Evolutionary conservation across 768 basidiomycete genomes (phyloP).

Genomic region (Termitomyces sp.): DNA sequence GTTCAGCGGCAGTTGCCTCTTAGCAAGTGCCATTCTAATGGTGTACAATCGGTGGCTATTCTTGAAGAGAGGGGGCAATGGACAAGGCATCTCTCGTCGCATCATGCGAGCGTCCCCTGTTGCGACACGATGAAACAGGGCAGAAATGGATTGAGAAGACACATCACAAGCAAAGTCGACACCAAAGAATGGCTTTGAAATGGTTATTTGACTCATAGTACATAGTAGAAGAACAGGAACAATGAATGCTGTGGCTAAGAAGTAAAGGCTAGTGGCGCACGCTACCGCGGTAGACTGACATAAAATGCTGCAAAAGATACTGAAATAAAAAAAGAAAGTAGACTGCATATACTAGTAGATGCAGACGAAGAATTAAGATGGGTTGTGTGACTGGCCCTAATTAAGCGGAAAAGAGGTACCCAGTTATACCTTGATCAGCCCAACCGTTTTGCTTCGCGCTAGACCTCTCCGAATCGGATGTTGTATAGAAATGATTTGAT

Average conservation of each 20-base stretch:
- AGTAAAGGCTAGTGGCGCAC: background rate
- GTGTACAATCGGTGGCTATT: constrained; percentile 10
- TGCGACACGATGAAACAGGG: no score
- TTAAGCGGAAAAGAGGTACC: constrained; percentile 4
- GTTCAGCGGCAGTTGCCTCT: constrained; percentile 14
- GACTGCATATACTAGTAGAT: background rate
- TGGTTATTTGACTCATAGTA: background rate
- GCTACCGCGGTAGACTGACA: no score
- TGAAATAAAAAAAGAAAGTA: no score
- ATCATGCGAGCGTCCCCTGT: background rate
- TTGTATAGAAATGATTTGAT: constrained; percentile 8
- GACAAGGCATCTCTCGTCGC: background rate
- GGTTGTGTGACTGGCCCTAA: no score
- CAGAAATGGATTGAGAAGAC: background rate
- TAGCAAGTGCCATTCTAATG: constrained; percentile 8
- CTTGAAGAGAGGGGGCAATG: constrained; percentile 5
- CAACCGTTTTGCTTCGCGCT: constrained; percentile 5
- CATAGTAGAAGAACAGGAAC: background rate
- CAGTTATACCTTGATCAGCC: constrained; percentile 8
- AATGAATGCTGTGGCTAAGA: background rate
- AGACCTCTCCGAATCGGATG: constrained; percentile 3
- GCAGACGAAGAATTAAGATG: no score
- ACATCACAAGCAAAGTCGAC: background rate
- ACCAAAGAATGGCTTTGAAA: background rate
- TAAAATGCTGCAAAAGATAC: no score